phyloP scores from a whole-genome alignment of 495 filamentous ascomycete species.

The Durotheca rogersii region DNA sequence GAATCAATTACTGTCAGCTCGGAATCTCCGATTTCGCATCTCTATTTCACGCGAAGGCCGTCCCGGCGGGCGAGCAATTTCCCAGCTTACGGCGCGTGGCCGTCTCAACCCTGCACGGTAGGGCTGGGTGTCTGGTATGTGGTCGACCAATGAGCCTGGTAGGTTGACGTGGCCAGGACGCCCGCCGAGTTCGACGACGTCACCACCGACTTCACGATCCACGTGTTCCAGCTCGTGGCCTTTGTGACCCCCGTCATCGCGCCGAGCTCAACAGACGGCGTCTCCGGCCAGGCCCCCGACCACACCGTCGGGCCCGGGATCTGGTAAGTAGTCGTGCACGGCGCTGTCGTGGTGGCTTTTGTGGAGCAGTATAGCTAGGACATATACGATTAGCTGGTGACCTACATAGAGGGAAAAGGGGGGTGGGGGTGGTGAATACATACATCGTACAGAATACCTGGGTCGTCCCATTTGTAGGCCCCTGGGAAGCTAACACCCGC shows the following conservation, averaged over 20 bases:
- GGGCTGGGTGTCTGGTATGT: conserved; percentile 16
- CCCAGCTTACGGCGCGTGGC: too few species aligned
- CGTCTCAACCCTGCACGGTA: conserved; percentile 10
- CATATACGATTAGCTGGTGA: not conserved
- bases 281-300: conserved; percentile 40
- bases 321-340: conserved; percentile 36
- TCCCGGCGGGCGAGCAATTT: too few species aligned
- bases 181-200: conserved; percentile 33
- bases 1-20: too few species aligned
- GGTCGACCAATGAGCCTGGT: conserved; percentile 32
- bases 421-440: conserved; percentile 3
- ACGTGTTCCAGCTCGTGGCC: conserved; percentile 36
- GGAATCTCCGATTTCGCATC: too few species aligned
- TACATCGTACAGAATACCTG: conserved; percentile 38
- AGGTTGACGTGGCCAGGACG: conserved; percentile 31
- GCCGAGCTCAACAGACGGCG: conserved; percentile 30
- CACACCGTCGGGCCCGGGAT: conserved; percentile 35
- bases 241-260: conserved; percentile 25
- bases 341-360: conserved; percentile 26
- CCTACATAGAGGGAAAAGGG: not conserved
- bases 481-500: conserved; percentile 37
- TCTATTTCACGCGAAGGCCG: too few species aligned
- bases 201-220: conserved; percentile 40
- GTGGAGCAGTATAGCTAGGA: conserved; percentile 37
- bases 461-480: conserved; percentile 38